phyloP scores from a whole-genome alignment of 306 rosid species.

The Rubus parviflorus region DNA sequence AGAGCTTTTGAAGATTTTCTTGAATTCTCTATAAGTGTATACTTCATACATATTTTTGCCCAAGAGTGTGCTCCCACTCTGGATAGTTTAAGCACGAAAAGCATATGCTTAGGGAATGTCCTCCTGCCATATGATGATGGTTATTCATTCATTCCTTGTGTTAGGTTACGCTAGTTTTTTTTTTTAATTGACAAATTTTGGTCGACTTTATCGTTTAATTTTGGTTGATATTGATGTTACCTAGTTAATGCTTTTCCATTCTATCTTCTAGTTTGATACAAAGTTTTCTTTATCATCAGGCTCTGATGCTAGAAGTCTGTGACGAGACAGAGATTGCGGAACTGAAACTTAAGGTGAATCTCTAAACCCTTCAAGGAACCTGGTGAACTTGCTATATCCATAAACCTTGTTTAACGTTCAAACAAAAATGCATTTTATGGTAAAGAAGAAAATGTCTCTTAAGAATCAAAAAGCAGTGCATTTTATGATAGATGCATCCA shows the following conservation, averaged over 20 bases:
- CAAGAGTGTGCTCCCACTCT: neutral
- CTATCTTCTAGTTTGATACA: slow-evolving; percentile 26
- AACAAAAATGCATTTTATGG: slow-evolving; percentile 7
- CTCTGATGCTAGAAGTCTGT: slow-evolving; percentile 88
- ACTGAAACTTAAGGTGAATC: slow-evolving; percentile 86
- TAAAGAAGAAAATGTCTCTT: neutral
- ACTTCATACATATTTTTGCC: too few relatives aligned
- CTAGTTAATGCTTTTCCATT: slow-evolving; percentile 20
- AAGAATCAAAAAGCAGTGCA: neutral
- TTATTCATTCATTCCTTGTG: neutral
- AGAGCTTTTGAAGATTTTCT: too few relatives aligned
- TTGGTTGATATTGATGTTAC: slow-evolving; percentile 12
- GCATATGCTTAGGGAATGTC: too few relatives aligned
- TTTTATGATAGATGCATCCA: neutral
- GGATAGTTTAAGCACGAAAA: neutral
- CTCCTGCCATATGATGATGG: slow-evolving; percentile 1
- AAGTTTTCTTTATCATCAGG: slow-evolving; percentile 52
- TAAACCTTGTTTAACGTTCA: slow-evolving; percentile 9
- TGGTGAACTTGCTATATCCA: neutral
- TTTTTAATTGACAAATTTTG: neutral
- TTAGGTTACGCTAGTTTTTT: neutral
- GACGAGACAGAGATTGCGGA: slow-evolving; percentile 98
- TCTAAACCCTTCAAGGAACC: slow-evolving; percentile 27
- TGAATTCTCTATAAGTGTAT: too few relatives aligned
- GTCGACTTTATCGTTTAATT: neutral